These are phyloP conservation scores for Colletotrichum sp. DNA, from an alignment of 2,329 filamentous ascomycete genomes.

Conservation along the genomic window DNA sequence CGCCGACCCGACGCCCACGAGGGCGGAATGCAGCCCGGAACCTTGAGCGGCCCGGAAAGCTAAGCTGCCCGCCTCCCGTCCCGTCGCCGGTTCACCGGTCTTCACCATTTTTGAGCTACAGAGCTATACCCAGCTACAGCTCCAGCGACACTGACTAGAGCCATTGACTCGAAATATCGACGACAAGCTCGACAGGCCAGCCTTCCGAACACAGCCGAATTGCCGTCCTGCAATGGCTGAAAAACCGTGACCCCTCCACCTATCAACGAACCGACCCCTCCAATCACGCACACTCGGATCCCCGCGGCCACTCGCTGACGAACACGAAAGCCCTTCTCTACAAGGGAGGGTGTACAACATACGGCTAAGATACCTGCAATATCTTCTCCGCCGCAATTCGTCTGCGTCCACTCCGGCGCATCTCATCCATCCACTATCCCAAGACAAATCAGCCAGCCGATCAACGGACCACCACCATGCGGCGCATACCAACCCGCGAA, in stretches of 20 bases:
- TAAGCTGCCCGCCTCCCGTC: neutral
- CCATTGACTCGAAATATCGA: neutral
- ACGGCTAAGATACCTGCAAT: neutral
- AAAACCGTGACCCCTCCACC: neutral
- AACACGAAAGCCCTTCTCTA: neutral
- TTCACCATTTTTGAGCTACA: neutral
- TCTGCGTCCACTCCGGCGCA: rapidly evolving
- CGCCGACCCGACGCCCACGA: neutral
- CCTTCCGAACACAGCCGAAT: neutral
- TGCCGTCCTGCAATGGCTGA: neutral
- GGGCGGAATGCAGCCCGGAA: neutral
- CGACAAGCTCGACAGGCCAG: neutral
- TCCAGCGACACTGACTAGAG: neutral
- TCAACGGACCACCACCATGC: slow-evolving; percentile 36
- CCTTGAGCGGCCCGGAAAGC: neutral
- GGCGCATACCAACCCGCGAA: slow-evolving; percentile 44
- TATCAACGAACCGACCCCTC: neutral
- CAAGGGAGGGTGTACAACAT: slow-evolving; percentile 1
- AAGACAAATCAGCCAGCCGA: neutral
- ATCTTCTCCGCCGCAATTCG: neutral
- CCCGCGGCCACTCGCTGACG: neutral
- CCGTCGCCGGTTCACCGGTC: neutral
- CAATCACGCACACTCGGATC: neutral
- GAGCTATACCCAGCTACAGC: slow-evolving; percentile 1
- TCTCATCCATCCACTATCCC: neutral